Evolutionary conservation across 768 basidiomycete species (phyloP).

Genomic region (Tricholoma hemisulphureum): DNA sequence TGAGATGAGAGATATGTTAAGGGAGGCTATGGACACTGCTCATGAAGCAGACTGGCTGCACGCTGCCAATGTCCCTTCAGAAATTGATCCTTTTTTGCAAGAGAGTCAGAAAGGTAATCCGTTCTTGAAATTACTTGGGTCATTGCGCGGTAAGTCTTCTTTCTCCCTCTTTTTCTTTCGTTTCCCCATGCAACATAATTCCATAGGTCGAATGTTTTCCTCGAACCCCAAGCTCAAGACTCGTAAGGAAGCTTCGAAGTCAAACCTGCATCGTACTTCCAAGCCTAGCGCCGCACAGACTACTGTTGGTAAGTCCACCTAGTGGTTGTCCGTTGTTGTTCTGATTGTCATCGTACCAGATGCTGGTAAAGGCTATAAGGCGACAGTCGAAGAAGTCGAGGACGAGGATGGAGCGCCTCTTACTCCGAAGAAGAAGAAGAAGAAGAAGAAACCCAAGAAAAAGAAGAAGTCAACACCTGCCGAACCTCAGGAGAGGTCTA

Average conservation of each 20-base stretch:
- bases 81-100: conserved; percentile 44
- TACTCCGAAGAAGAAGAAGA: conserved; percentile 53
- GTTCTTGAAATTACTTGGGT: conserved; percentile 73
- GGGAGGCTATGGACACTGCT: conserved; percentile 73
- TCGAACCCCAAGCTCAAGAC: conserved; percentile 42
- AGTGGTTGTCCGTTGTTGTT: background rate
- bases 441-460: conserved; percentile 69
- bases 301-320: background rate
- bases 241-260: background rate
- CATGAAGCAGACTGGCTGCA: conserved; percentile 61
- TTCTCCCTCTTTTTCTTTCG: background rate
- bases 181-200: conserved; percentile 1
- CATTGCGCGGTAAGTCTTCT: conserved; percentile 60
- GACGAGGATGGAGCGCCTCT: conserved; percentile 55
- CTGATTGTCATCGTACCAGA: background rate
- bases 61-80: conserved; percentile 34
- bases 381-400: conserved; percentile 71
- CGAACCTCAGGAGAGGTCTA: conserved; percentile 18
- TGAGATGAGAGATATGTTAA: conserved; percentile 54
- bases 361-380: conserved; percentile 35
- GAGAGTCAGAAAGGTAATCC: conserved; percentile 69
- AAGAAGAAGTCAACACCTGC: conserved; percentile 48
- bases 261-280: background rate
- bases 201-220: conserved; percentile 62
- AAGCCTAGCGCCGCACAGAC: background rate